These are phyloP conservation scores for Tetragonia tetragonoides DNA, from an alignment of 148 eudicot species.

Conservation along the genomic window DNA sequence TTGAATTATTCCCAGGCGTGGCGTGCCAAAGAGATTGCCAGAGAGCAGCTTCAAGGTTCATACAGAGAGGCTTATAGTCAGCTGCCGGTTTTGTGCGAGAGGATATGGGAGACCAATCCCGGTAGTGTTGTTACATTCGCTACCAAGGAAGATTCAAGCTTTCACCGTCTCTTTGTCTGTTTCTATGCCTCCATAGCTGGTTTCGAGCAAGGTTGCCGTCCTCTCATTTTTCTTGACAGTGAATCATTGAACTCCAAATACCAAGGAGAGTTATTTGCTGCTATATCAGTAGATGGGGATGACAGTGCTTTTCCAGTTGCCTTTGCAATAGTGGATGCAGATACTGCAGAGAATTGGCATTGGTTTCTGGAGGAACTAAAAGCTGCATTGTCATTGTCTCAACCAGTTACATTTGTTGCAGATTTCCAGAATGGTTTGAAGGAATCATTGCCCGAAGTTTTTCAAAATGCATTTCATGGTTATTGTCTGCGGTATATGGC, in stretches of 20 bases:
- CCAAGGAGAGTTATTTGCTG: slow-evolving; percentile 50
- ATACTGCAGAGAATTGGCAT: slow-evolving; percentile 50
- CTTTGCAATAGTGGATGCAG: slow-evolving; percentile 58
- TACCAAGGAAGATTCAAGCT: slow-evolving; percentile 54
- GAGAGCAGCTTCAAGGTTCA: slow-evolving; percentile 52
- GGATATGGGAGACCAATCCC: slow-evolving; percentile 46
- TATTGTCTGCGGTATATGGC: slow-evolving; percentile 53
- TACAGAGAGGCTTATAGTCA: slow-evolving; percentile 45
- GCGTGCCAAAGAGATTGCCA: slow-evolving; percentile 53
- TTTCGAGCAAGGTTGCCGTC: slow-evolving; percentile 53
- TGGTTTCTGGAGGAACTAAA: slow-evolving; percentile 57
- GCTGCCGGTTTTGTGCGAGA: slow-evolving; percentile 42
- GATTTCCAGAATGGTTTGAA: slow-evolving; percentile 56
- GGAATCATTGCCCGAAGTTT: slow-evolving; percentile 43
- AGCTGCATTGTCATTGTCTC: slow-evolving; percentile 32
- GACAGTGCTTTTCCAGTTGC: slow-evolving; percentile 58
- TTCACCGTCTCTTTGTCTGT: slow-evolving; percentile 48
- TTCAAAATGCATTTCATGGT: slow-evolving; percentile 42
- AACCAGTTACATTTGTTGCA: slow-evolving; percentile 52
- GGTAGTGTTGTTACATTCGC: slow-evolving; percentile 43
- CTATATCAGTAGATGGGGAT: slow-evolving; percentile 57
- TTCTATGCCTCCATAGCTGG: slow-evolving; percentile 47
- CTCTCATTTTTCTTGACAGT: slow-evolving; percentile 48
- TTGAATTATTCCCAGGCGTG: slow-evolving; percentile 53
- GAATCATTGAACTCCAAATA: slow-evolving; percentile 43